These are phyloP conservation scores for Agrostemma githago DNA, from an alignment of 148 eudicot genomes.

Conservation along the genomic window DNA sequence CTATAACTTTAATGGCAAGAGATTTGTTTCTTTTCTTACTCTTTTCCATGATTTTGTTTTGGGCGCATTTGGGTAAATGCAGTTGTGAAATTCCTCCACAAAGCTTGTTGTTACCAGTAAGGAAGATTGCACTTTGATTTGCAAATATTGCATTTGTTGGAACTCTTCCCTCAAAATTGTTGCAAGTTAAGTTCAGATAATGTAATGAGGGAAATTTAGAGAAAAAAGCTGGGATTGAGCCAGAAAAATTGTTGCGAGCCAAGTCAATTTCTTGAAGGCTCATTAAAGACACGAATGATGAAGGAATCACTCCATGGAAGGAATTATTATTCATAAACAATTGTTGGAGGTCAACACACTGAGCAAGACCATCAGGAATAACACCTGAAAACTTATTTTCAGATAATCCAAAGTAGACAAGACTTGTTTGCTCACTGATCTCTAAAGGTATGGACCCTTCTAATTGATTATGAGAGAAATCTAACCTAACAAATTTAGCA, in stretches of 20 bases:
- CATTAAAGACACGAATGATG: slow-evolving; percentile 5
- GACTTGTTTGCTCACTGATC: slow-evolving; percentile 2
- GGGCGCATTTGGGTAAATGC: slow-evolving; percentile 26
- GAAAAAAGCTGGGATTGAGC: slow-evolving; percentile 16
- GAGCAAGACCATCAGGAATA: slow-evolving; percentile 16
- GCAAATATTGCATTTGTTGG: slow-evolving; percentile 30
- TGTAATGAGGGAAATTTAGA: slow-evolving; percentile 2
- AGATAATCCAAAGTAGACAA: slow-evolving; percentile 2
- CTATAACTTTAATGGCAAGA: not conserved
- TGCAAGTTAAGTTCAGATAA: slow-evolving; percentile 29
- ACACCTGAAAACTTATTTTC: slow-evolving; percentile 12
- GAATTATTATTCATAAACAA: slow-evolving; percentile 2
- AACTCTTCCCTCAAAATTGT: slow-evolving; percentile 33
- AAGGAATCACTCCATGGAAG: slow-evolving; percentile 21
- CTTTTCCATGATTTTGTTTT: not conserved
- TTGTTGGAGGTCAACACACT: not conserved
- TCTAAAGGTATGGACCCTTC: slow-evolving; percentile 24
- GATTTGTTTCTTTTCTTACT: not conserved
- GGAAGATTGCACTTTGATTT: slow-evolving; percentile 25
- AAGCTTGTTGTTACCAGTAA: slow-evolving; percentile 28
- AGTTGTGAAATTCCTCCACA: slow-evolving; percentile 37
- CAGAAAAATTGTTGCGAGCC: slow-evolving; percentile 20
- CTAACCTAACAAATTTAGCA: not conserved
- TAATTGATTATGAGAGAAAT: not conserved
- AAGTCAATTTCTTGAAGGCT: slow-evolving; percentile 4